Evolutionary conservation across 2,329 filamentous ascomycete species (phyloP).

Genomic region (Stachybotrys elegans): DNA sequence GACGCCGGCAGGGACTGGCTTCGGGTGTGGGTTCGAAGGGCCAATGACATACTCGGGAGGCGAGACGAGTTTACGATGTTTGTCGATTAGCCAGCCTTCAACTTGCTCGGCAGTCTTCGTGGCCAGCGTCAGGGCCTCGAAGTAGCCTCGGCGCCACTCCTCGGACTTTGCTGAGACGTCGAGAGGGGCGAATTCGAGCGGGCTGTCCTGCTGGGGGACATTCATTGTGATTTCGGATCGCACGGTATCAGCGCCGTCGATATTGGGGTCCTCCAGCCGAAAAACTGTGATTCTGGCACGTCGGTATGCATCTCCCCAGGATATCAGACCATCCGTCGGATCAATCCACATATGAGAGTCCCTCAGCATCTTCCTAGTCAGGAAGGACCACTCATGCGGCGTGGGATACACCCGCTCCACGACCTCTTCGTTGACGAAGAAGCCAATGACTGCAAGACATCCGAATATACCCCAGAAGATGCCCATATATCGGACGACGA

Average conservation of each 20-base stretch:
- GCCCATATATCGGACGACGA: constrained; percentile 63
- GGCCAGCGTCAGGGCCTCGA: constrained; percentile 71
- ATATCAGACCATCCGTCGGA: constrained; percentile 45
- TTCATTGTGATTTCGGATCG: constrained; percentile 59
- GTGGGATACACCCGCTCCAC: constrained; percentile 74
- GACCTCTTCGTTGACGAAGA: constrained; percentile 66
- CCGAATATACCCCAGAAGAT: constrained; percentile 60
- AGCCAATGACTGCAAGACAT: constrained; percentile 55
- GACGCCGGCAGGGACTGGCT: constrained; percentile 62
- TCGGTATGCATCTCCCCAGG: constrained; percentile 65
- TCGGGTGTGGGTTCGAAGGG: constrained; percentile 76
- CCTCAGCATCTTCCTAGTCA: constrained; percentile 64
- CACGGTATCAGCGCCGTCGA: constrained; percentile 62
- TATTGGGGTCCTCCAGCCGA: constrained; percentile 62
- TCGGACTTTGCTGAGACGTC: constrained; percentile 74
- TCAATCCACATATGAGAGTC: constrained; percentile 56
- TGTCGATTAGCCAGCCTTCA: constrained; percentile 73
- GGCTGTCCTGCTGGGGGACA: constrained; percentile 56
- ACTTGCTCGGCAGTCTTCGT: constrained; percentile 75
- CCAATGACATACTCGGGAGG: constrained; percentile 71
- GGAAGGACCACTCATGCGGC: constrained; percentile 73
- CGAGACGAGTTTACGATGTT: constrained; percentile 59
- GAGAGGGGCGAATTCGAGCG: constrained; percentile 56
- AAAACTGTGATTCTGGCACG: constrained; percentile 55
- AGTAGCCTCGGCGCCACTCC: constrained; percentile 82